Conservation (phyloP, 768 basidiomycete species). For the Tulasnella sp. region DNA sequence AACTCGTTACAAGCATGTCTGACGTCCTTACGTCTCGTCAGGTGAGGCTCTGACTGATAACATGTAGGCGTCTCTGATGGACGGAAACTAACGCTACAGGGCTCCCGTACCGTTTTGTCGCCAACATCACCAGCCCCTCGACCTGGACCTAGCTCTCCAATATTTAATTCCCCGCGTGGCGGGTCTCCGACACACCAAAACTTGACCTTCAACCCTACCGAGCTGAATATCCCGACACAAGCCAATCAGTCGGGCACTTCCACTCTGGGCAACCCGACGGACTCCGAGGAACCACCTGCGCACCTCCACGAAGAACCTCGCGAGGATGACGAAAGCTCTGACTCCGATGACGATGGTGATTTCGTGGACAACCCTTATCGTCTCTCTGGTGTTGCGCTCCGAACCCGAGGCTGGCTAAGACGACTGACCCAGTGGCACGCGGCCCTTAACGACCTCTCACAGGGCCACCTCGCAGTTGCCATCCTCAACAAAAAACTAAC, state of each 20-base stretch:
- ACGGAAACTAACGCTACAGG: background rate
- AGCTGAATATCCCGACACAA: background rate
- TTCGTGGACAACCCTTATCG: background rate
- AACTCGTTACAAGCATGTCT: background rate
- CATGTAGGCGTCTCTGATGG: background rate
- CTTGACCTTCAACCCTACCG: too few species aligned
- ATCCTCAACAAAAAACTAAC: background rate
- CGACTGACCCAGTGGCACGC: background rate
- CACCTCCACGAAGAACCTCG: background rate
- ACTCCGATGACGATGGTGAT: background rate
- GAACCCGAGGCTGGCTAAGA: background rate
- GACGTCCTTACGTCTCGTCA: background rate
- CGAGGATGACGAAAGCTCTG: background rate
- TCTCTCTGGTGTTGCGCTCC: background rate
- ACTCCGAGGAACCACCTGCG: background rate
- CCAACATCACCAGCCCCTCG: background rate
- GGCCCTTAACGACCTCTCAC: background rate
- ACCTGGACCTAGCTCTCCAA: too few species aligned
- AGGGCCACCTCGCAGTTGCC: background rate
- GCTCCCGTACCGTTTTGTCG: background rate
- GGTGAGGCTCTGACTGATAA: background rate
- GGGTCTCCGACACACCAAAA: too few species aligned
- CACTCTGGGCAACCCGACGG: background rate
- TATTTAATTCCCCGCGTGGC: too few species aligned
- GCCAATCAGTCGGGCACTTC: too few species aligned